Base-by-base conservation (phyloP, 2,329 filamentous ascomycete genomes). In the Botrytis porri region DNA sequence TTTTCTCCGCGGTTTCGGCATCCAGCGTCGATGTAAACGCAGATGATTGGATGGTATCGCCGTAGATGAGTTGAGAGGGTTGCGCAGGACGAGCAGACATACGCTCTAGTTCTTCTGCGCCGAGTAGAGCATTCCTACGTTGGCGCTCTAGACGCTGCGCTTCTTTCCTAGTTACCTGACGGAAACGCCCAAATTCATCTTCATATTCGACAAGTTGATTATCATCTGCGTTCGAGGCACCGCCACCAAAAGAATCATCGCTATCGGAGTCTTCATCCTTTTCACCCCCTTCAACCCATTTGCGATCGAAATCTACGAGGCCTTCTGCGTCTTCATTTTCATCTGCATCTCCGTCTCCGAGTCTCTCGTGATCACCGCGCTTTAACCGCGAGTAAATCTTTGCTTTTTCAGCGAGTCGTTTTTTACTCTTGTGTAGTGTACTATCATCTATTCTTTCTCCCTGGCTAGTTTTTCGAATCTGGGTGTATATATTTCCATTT, bases 261-360 rank as follows among this genome's bases (percentile, higher is more conserved):
- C 60, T 73, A n/a, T n/a, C 14, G 32, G 32, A 32, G 1, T 39
- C 43, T 12, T 59, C 29, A 9, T 39, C 37, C 16, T 90, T 85
- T 37, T 85, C 84, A 80, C 97, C 93, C 12, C 37, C 25, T 16
- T 69, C 65, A 0, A 92, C 94, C 95, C 96, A 98, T 84, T 98
- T 99, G 74, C 92, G 87, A 82, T 98, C 96, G 82, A 99, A 99
- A 83, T 99, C 95, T 4, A 99, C 92, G 39, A 97, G 87, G 37
- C 88, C 87, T 77, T 90, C 88, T 14, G 25, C 25, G 60, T 43
- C 62, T n/a, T 60, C 41, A 5, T 88, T 84, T 77, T 88, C 85
- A 80, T 91, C 88, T 76, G 92, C 88, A 9, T 62, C 60, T 32
- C 51, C 51, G 51, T 1, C 32, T 57, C n/a, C n/a, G 1, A 41